Evolutionary conservation across 2,329 filamentous ascomycete genomes (phyloP).

Genomic region (Cladosporium sp.): DNA sequence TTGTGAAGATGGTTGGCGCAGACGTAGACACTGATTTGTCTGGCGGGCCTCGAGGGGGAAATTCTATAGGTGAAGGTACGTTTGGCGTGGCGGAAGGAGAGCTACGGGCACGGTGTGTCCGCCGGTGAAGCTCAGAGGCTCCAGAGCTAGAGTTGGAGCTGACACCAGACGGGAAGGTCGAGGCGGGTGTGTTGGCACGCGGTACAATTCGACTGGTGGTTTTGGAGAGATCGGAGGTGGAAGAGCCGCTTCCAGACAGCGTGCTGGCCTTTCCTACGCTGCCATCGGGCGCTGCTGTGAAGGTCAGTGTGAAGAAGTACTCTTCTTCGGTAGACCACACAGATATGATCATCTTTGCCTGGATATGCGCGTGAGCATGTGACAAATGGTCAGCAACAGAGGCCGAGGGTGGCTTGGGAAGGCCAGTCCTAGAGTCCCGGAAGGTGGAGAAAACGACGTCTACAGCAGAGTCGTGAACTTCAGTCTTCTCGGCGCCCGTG

Average conservation of each 20-base stretch:
- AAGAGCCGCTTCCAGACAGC: not conserved
- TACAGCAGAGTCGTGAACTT: constrained; percentile 55
- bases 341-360: constrained; percentile 70
- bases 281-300: constrained; percentile 50
- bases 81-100: constrained; percentile 33
- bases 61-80: constrained; percentile 51
- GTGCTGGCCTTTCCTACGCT: not conserved
- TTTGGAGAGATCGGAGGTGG: constrained; percentile 18
- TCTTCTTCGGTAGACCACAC: constrained; percentile 65
- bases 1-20: constrained; percentile 62
- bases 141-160: constrained; percentile 33
- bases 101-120: constrained; percentile 7
- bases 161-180: constrained; percentile 31
- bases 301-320: constrained; percentile 67
- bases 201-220: constrained; percentile 37
- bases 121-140: constrained; percentile 14
- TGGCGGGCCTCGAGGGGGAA: constrained; percentile 63
- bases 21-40: constrained; percentile 48
- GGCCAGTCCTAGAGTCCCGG: constrained; percentile 32
- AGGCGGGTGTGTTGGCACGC: constrained; percentile 32
- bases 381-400: constrained; percentile 15
- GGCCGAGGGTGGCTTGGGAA: constrained; percentile 35
- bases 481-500: constrained; percentile 28
- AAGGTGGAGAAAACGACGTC: constrained; percentile 60
- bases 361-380: constrained; percentile 35